A percentile compares a stretch with the other conserved stretches of the same genome.
These are phyloP conservation scores for Bruguiera parviflora DNA, from an alignment of 345 rosid species.

Conservation along the genomic window DNA sequence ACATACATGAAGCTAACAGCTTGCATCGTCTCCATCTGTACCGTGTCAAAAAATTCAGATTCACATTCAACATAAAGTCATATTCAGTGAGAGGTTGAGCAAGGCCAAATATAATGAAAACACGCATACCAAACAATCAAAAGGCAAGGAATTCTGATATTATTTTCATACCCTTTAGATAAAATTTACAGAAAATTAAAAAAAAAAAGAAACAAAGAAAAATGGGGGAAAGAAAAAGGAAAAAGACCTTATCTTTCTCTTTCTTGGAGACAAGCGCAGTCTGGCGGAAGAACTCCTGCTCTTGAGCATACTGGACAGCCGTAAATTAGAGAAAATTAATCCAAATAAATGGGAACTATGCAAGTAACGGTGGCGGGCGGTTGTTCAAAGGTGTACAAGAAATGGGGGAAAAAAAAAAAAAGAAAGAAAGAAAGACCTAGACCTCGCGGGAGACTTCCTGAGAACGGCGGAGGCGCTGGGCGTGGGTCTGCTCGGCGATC, in stretches of 20 bases:
- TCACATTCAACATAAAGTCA: too few relatives aligned
- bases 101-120: neutral
- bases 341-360: neutral
- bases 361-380: neutral
- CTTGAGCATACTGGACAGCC: slow-evolving; percentile 72
- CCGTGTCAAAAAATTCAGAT: neutral
- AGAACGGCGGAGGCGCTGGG: slow-evolving; percentile 63
- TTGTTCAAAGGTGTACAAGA: neutral
- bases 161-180: too few relatives aligned
- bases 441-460: slow-evolving; percentile 96
- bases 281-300: slow-evolving; percentile 96
- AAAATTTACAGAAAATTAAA: too few relatives aligned
- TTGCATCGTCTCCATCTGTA: slow-evolving; percentile 81
- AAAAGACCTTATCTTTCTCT: slow-evolving; percentile 83
- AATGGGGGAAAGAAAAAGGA: neutral
- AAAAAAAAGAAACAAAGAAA: neutral
- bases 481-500: slow-evolving; percentile 93
- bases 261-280: slow-evolving; percentile 85
- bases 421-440: too few relatives aligned
- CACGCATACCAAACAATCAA: neutral
- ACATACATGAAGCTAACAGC: slow-evolving; percentile 98
- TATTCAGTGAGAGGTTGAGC: neutral
- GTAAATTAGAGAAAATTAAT: neutral
- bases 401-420: neutral
- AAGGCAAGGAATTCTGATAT: too few relatives aligned